phyloP scores from a whole-genome alignment of 345 rosid species.

The Euclidium syriacum region DNA sequence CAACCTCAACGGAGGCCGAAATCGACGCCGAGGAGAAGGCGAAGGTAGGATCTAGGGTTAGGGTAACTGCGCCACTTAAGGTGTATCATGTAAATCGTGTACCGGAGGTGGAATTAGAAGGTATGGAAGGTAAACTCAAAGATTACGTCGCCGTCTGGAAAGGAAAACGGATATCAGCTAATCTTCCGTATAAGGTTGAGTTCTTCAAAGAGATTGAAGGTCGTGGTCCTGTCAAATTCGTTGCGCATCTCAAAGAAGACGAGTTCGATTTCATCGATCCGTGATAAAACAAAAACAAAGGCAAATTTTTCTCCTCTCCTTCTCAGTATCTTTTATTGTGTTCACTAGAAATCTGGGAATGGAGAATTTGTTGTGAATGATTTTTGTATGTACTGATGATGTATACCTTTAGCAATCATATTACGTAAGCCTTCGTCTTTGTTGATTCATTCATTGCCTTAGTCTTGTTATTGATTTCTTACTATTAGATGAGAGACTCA shows the following conservation, averaged over 20 bases:
- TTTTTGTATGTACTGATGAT: constrained; percentile 10
- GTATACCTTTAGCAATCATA: constrained; percentile 20
- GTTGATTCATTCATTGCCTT: not conserved
- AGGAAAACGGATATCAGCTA: constrained; percentile 75
- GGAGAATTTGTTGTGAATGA: not conserved
- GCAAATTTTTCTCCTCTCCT: not conserved
- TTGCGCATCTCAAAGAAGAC: constrained; percentile 72
- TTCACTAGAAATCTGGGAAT: constrained; percentile 4
- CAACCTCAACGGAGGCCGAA: constrained; percentile 24
- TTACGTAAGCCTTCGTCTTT: constrained; percentile 1
- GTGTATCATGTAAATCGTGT: constrained; percentile 81
- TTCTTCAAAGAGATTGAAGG: constrained; percentile 55
- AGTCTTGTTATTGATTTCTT: not conserved
- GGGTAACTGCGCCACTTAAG: constrained; percentile 68
- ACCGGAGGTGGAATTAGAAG: constrained; percentile 63
- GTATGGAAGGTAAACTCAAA: constrained; percentile 73
- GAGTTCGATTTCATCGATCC: constrained; percentile 66
- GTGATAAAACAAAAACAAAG: constrained; percentile 4
- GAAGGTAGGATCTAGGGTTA: constrained; percentile 56
- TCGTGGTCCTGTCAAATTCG: constrained; percentile 67
- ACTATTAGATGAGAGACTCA: not conserved
- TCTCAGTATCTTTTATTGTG: not conserved
- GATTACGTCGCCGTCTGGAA: constrained; percentile 63
- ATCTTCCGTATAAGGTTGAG: constrained; percentile 71
- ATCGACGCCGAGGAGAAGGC: constrained; percentile 24